phyloP scores from a whole-genome alignment of 2,329 filamentous ascomycete species.

The Passalora sequoiae region DNA sequence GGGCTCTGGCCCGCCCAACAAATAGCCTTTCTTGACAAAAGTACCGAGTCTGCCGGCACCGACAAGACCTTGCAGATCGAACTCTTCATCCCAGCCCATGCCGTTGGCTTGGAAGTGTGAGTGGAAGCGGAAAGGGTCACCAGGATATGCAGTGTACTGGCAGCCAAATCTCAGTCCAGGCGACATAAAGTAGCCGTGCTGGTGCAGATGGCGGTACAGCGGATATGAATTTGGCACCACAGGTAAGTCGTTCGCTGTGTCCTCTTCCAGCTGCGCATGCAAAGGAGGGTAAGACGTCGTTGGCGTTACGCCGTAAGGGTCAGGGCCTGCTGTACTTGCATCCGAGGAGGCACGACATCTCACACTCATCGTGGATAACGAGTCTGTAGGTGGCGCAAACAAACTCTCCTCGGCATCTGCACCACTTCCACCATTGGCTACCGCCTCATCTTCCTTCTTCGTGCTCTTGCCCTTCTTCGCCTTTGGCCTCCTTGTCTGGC shows the following conservation, averaged over 20 bases:
- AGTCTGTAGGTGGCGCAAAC: constrained; percentile 25
- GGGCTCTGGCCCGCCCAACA: constrained; percentile 66
- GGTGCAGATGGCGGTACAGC: constrained; percentile 75
- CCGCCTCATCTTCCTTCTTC: constrained; percentile 9
- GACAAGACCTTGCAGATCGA: constrained; percentile 78
- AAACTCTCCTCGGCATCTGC: constrained; percentile 28
- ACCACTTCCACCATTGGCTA: constrained; percentile 11
- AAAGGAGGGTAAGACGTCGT: constrained; percentile 47
- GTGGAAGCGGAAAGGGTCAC: constrained; percentile 90
- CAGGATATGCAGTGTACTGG: constrained; percentile 90
- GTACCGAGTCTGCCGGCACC: constrained; percentile 83
- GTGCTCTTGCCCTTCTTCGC: constrained; percentile 1
- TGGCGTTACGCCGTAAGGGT: constrained; percentile 42
- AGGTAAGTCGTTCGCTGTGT: constrained; percentile 30
- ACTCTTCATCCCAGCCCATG: constrained; percentile 79
- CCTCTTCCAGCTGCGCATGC: constrained; percentile 7
- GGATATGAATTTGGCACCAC: constrained; percentile 57
- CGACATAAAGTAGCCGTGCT: constrained; percentile 76
- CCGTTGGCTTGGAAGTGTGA: constrained; percentile 88
- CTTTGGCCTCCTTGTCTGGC: constrained; percentile 15
- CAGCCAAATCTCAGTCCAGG: constrained; percentile 92
- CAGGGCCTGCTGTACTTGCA: constrained; percentile 7
- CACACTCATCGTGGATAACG: constrained; percentile 13
- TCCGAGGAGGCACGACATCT: constrained; percentile 14
- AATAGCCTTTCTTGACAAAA: constrained; percentile 90